Conservation (phyloP, 176 grass and related monocot genomes). For the Eleusine coracana region DNA sequence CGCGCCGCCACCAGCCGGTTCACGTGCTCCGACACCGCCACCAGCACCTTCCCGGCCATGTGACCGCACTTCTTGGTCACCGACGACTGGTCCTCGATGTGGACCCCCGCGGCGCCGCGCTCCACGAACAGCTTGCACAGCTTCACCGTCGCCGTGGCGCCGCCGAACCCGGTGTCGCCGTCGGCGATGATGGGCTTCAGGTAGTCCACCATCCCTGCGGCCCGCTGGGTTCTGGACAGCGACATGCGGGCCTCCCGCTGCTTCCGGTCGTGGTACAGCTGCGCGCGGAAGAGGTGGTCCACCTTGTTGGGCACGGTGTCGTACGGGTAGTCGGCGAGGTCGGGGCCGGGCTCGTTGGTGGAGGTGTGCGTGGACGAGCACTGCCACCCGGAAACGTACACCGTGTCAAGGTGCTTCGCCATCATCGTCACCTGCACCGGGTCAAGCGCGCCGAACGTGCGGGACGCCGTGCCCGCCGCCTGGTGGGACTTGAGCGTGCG, state of each 20-base stretch:
- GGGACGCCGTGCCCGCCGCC: conserved; percentile 71
- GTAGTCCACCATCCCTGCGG: conserved; percentile 45
- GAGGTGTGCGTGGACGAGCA: conserved; percentile 94
- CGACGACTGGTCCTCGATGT: conserved; percentile 94
- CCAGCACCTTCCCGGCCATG: conserved; percentile 96
- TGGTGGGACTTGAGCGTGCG: conserved; percentile 78
- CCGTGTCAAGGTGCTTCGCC: conserved; percentile 88
- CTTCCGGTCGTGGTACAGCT: conserved; percentile 82
- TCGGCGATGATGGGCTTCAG: conserved; percentile 87
- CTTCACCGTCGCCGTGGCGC: conserved; percentile 86
- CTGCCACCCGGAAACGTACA: conserved; percentile 98
- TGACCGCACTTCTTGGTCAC: conserved; percentile 91
- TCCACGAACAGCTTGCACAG: conserved; percentile 97
- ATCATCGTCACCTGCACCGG: conserved; percentile 95
- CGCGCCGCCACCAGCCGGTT: conserved; percentile 88
- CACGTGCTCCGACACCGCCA: conserved; percentile 73
- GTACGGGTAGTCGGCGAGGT: conserved; percentile 97
- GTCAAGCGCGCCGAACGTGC: conserved; percentile 90
- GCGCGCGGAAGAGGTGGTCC: conserved; percentile 85
- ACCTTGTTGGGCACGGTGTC: conserved; percentile 97
- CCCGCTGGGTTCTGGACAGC: conserved; percentile 51
- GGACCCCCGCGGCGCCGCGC: conserved; percentile 81
- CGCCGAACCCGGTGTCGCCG: conserved; percentile 84
- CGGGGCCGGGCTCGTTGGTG: conserved; percentile 81
- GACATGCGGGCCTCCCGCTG: conserved; percentile 87